Percentiles rank a stretch among this genome's conserved stretches.
Evolutionary conservation across 495 filamentous ascomycete genomes (phyloP).

Genomic region (Talaromyces ruber): DNA sequence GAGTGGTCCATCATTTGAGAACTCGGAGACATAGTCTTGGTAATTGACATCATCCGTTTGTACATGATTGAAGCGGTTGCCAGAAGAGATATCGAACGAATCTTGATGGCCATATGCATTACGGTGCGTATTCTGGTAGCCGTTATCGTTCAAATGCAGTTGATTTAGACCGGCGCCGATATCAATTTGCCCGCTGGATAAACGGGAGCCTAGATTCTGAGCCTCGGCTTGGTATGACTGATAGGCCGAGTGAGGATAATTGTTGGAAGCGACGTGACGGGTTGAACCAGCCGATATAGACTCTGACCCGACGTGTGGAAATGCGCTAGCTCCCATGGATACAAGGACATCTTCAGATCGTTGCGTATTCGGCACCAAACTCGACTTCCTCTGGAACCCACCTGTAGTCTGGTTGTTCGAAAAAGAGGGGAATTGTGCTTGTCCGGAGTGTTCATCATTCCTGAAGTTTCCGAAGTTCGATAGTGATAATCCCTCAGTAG

Average conservation of each 20-base stretch:
- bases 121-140: slow-evolving; percentile 16
- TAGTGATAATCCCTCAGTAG: slow-evolving; percentile 23
- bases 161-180: slow-evolving; percentile 23
- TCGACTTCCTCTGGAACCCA: slow-evolving; percentile 23
- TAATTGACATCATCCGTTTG: slow-evolving; percentile 20
- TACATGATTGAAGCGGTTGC: slow-evolving; percentile 19
- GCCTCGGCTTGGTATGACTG: slow-evolving; percentile 35
- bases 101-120: slow-evolving; percentile 19
- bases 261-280: slow-evolving; percentile 18
- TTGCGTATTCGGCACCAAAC: slow-evolving; percentile 12
- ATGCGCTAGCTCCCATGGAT: slow-evolving; percentile 19
- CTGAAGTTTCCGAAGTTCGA: slow-evolving; percentile 21
- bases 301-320: slow-evolving; percentile 23
- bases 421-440: slow-evolving; percentile 25
- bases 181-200: slow-evolving; percentile 22
- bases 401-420: slow-evolving; percentile 20
- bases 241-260: slow-evolving; percentile 27
- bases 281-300: slow-evolving; percentile 12
- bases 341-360: slow-evolving; percentile 21
- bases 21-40: slow-evolving; percentile 19
- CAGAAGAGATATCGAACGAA: slow-evolving; percentile 24
- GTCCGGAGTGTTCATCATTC: slow-evolving; percentile 15
- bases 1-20: slow-evolving; percentile 23
- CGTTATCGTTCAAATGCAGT: slow-evolving; percentile 25
- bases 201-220: slow-evolving; percentile 25